Percentiles rank a stretch among this genome's conserved stretches.
These are phyloP conservation scores for Malus hybrid DNA, from an alignment of 331 rosid species.

Conservation along the genomic window DNA sequence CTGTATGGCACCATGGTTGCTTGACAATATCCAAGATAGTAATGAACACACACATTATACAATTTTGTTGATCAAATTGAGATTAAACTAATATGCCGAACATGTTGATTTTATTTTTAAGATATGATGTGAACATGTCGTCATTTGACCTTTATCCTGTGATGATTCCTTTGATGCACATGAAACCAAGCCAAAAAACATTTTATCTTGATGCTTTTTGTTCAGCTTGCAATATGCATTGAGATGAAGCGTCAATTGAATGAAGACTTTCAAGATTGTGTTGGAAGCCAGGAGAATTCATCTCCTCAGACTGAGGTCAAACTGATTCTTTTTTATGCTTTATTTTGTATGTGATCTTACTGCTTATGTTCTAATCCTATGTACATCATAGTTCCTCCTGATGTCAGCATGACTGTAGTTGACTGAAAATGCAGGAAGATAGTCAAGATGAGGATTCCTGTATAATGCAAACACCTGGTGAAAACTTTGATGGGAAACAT, in stretches of 20 bases:
- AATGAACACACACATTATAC: background rate
- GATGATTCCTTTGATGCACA: background rate
- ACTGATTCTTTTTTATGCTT: background rate
- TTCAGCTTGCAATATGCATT: conserved; percentile 88
- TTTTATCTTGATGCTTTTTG: conserved; percentile 17
- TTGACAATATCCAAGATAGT: background rate
- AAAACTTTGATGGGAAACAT: conserved; percentile 54
- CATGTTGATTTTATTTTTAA: background rate
- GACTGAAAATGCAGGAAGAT: conserved; percentile 57
- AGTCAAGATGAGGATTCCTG: conserved; percentile 35
- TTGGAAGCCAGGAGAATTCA: conserved; percentile 61
- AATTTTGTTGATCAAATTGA: background rate
- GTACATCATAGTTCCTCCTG: background rate
- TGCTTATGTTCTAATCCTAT: background rate
- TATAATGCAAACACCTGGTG: conserved; percentile 39
- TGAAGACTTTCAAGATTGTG: conserved; percentile 91
- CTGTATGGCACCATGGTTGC: background rate
- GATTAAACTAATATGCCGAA: background rate
- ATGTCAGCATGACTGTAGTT: conserved; percentile 17
- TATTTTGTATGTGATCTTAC: conserved; percentile 3
- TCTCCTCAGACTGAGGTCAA: conserved; percentile 55
- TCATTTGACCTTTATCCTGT: background rate
- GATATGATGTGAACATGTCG: background rate
- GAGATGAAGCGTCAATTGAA: conserved; percentile 56
- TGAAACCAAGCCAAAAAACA: conserved; percentile 6